phyloP scores from a whole-genome alignment of 2,329 filamentous ascomycete genomes.

The Microdochium nivale region DNA sequence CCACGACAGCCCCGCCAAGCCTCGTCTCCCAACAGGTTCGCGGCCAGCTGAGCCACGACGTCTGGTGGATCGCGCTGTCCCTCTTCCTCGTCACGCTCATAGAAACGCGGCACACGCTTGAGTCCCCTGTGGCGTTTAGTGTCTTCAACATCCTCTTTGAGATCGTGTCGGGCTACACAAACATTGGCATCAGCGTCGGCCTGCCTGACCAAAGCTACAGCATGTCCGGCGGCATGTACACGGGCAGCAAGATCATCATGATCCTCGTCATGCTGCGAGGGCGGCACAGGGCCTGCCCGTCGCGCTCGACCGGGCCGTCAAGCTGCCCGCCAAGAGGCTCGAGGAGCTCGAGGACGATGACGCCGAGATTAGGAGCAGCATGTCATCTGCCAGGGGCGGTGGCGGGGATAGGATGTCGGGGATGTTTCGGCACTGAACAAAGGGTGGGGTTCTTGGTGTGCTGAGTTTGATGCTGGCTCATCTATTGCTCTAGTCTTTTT shows the following conservation, averaged over 20 bases:
- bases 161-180: conserved; percentile 49
- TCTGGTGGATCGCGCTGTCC: conserved; percentile 57
- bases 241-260: conserved; percentile 48
- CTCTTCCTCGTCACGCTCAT: conserved; percentile 52
- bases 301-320: conserved; percentile 43
- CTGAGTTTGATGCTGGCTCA: no score
- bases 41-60: conserved; percentile 57
- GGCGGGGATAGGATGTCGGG: no score
- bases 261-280: conserved; percentile 49
- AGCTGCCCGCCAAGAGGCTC: conserved; percentile 25
- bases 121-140: conserved; percentile 41
- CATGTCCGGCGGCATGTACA: conserved; percentile 45
- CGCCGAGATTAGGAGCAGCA: conserved; percentile 10
- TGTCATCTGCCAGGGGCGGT: no score
- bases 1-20: conserved; percentile 14
- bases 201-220: conserved; percentile 44
- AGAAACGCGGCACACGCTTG: conserved; percentile 45
- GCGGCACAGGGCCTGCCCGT: conserved; percentile 47
- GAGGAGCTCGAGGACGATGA: conserved; percentile 24
- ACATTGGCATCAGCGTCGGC: conserved; percentile 52
- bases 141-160: conserved; percentile 55
- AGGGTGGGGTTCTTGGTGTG: no score
- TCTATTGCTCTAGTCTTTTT: no score
- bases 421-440: no score
- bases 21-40: conserved; percentile 50